These are phyloP conservation scores for Claviceps sp. DNA, from an alignment of 2,329 filamentous ascomycete genomes.

Conservation along the genomic window DNA sequence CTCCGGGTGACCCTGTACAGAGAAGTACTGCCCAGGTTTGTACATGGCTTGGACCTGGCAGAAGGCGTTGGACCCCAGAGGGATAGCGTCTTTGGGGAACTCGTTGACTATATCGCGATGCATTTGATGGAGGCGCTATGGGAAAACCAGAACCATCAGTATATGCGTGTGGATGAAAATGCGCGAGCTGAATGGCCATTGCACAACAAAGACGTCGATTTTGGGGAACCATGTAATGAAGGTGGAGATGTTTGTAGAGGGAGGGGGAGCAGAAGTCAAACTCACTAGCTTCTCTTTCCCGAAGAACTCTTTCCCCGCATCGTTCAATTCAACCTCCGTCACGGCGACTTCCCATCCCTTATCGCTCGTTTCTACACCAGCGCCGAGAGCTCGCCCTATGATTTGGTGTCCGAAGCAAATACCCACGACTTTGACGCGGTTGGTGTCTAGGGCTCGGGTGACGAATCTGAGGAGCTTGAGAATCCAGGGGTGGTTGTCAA, in stretches of 20 bases:
- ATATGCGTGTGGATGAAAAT: background rate
- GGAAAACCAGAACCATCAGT: conserved; percentile 7
- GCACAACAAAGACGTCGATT: background rate
- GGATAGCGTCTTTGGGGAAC: conserved; percentile 24
- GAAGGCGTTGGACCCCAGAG: conserved; percentile 26
- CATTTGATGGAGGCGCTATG: conserved; percentile 31
- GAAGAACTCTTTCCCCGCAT: conserved; percentile 26
- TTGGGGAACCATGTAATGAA: too few relatives aligned
- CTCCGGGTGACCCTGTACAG: conserved; percentile 35
- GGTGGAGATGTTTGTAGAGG: too few relatives aligned
- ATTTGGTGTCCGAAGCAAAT: conserved; percentile 38
- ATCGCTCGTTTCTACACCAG: conserved; percentile 23
- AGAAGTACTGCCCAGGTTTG: conserved; percentile 22
- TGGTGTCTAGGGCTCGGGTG: conserved; percentile 16
- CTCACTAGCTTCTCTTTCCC: conserved; percentile 20
- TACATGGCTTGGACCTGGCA: conserved; percentile 32
- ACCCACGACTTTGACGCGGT: conserved; percentile 47
- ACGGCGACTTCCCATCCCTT: conserved; percentile 33
- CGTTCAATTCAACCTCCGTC: conserved; percentile 24
- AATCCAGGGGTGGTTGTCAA: conserved; percentile 31
- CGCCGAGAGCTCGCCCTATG: conserved; percentile 27
- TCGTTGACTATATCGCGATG: conserved; percentile 30
- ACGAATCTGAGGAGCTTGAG: conserved; percentile 27
- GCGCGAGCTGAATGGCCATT: too few relatives aligned
- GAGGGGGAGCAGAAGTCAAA: background rate